Evolutionary conservation across 1,139 yeast genomes (phyloP), one percentile per base, ranked within the genome.

Genomic region (Yamadazyma taylorii): DNA sequence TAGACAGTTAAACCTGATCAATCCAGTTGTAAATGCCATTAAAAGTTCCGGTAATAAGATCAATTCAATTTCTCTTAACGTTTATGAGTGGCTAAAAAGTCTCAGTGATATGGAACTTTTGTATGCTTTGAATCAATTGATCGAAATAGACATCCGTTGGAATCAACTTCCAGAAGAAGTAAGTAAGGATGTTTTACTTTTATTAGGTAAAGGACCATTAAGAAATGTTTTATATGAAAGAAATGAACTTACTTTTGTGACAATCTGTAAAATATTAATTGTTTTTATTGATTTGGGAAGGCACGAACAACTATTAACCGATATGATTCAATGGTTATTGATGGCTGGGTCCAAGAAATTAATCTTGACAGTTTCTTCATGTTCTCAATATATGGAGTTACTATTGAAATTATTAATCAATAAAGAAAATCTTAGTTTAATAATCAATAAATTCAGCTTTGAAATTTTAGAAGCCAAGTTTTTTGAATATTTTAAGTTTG

Each of bases 241-340:
- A 42, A 50, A 50, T 22, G 78, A 73, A 40, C 34, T 59, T 17
- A 57, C 68, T 0, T 40, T 69, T 8, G 40, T 52, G 1, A 43
- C 53, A 0, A 56, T 62, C 1, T 63, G 69, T 19, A 44, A 48
- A 19, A 39, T 66, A 2, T 43, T 71, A 19, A 32, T 17, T 3
- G 21, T 12, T 36, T 1, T 32, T 30, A 4, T 39, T 60, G 21
- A 21, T 43, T 13, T 53, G 54, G 3, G 24, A 38, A 4, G 40
- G 51, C 36, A 58, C 16, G 73, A 69, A 37, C 56, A 34, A 15
- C 17, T 34, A 3, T 24, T 27, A 12, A 10, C 19, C 8, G 78
- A 73, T 41, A 58, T 73, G 36, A 45, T 59, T 15, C 41, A 45
- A 3, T 69, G 71, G 67, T 37, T 66, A 21, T 29, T 58, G 10